Evolutionary conservation across 495 filamentous ascomycete genomes (phyloP).

Genomic region (Cercophora sp.): DNA sequence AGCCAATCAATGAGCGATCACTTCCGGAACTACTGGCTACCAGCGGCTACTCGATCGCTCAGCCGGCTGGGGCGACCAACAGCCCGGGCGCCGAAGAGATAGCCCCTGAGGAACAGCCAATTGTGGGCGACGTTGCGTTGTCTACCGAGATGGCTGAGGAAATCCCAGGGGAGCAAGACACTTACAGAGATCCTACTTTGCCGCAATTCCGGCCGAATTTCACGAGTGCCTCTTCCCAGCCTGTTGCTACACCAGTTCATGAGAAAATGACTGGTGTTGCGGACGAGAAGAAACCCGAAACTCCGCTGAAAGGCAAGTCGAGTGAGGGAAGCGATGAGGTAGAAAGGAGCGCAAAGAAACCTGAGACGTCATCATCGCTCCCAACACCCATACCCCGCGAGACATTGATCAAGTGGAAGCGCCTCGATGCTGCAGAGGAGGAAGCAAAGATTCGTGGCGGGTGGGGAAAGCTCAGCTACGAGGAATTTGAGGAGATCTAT

Average conservation of each 20-base stretch:
- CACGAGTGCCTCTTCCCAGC: slow-evolving; percentile 1
- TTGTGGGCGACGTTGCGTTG: too few species aligned
- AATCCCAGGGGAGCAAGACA: slow-evolving; percentile 4
- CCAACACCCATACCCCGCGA: slow-evolving; percentile 22
- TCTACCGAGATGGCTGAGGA: too few species aligned
- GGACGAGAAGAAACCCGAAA: not conserved
- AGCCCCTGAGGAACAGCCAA: not conserved
- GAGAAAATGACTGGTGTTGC: not conserved
- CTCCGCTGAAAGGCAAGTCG: not conserved
- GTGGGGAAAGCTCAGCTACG: slow-evolving; percentile 64
- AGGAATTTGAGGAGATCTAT: slow-evolving; percentile 72
- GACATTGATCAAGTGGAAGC: slow-evolving; percentile 47
- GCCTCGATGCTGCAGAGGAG: slow-evolving; percentile 57
- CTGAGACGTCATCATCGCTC: slow-evolving; percentile 35
- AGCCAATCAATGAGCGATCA: slow-evolving; percentile 27
- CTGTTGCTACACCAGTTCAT: not conserved
- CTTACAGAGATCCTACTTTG: slow-evolving; percentile 60
- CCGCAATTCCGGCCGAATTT: slow-evolving; percentile 57
- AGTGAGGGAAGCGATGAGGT: not conserved
- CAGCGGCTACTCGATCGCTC: slow-evolving; percentile 46
- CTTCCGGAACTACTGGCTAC: slow-evolving; percentile 48
- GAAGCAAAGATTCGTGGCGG: slow-evolving; percentile 67
- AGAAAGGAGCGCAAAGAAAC: slow-evolving; percentile 21
- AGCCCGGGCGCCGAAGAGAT: not conserved
- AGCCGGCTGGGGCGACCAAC: not conserved